Conservation (phyloP, 371 early-diverging fungal genomes). For the Basidiobolus meristosporus region DNA sequence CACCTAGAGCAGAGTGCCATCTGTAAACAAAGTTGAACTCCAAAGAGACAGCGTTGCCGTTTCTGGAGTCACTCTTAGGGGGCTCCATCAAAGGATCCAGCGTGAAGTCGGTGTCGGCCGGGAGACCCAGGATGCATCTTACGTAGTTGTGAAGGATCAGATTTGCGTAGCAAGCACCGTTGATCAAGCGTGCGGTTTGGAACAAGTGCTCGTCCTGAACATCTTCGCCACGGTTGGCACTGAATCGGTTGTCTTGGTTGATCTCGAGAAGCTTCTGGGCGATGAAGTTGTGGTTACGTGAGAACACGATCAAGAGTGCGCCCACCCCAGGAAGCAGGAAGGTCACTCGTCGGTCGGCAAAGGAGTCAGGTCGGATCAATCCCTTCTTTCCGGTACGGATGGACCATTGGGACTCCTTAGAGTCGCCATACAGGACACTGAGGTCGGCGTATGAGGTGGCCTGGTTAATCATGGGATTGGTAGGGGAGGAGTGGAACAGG, state of each 20-base stretch:
- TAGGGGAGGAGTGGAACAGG: slow-evolving; percentile 19
- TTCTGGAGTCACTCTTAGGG: slow-evolving; percentile 5
- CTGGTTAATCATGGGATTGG: slow-evolving; percentile 14
- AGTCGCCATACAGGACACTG: slow-evolving; percentile 21
- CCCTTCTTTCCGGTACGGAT: slow-evolving; percentile 17
- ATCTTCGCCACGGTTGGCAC: slow-evolving; percentile 9
- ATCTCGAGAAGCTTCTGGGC: slow-evolving; percentile 13
- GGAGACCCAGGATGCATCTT: slow-evolving; percentile 20
- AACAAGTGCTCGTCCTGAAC: slow-evolving; percentile 20
- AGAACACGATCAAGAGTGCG: slow-evolving; percentile 19
- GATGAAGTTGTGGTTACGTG: slow-evolving; percentile 29
- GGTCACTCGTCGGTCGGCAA: slow-evolving; percentile 20
- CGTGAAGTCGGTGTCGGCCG: too few species aligned
- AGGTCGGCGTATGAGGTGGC: slow-evolving; percentile 23
- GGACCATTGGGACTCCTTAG: slow-evolving; percentile 11
- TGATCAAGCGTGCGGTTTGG: slow-evolving; percentile 25
- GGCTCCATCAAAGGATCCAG: slow-evolving; percentile 12
- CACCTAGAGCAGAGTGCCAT: slow-evolving; percentile 23
- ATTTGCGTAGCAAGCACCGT: slow-evolving; percentile 20
- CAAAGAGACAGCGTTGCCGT: slow-evolving; percentile 23
- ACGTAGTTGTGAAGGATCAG: slow-evolving; percentile 22
- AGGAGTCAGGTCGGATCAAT: slow-evolving; percentile 23
- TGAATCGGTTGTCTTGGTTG: slow-evolving; percentile 14
- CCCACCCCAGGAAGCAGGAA: slow-evolving; percentile 23
- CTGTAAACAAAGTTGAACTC: slow-evolving; percentile 26